A percentile compares a stretch with the other conserved stretches of the same genome.
Conservation (phyloP, 164 flowering plant genomes). For the Chimonanthus praecox region DNA sequence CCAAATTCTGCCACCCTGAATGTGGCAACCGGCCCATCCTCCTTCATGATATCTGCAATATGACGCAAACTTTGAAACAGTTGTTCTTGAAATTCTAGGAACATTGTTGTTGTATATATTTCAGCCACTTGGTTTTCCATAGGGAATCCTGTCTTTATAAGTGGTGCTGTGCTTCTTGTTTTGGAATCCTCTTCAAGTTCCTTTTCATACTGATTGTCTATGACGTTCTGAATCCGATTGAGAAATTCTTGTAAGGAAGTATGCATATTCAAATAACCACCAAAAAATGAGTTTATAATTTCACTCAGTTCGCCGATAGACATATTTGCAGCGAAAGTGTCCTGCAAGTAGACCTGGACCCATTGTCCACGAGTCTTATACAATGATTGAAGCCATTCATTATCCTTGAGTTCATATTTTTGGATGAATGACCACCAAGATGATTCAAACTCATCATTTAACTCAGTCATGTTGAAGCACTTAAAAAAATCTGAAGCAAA, state of each 20-base stretch:
- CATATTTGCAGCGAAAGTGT: constrained; percentile 50
- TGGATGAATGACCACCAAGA: constrained; percentile 47
- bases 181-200: constrained; percentile 54
- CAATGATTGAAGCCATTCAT: constrained; percentile 54
- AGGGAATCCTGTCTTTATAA: constrained; percentile 55
- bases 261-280: constrained; percentile 65
- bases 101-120: constrained; percentile 58
- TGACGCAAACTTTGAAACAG: constrained; percentile 70
- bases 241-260: constrained; percentile 43
- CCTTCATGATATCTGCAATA: constrained; percentile 64
- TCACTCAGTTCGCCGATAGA: constrained; percentile 21
- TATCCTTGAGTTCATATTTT: constrained; percentile 44
- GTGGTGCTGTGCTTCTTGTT: constrained; percentile 31
- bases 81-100: constrained; percentile 73
- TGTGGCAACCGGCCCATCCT: constrained; percentile 48
- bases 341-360: constrained; percentile 58
- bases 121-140: constrained; percentile 83
- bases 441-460: constrained; percentile 60
- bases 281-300: constrained; percentile 44
- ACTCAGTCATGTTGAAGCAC: constrained; percentile 53
- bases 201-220: constrained; percentile 37
- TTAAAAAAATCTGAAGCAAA: constrained; percentile 48
- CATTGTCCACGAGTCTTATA: constrained; percentile 45
- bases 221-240: constrained; percentile 49
- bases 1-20: constrained; percentile 79